phyloP scores from a whole-genome alignment of 2,329 filamentous ascomycete genomes.

The Cordyceps farinosa region DNA sequence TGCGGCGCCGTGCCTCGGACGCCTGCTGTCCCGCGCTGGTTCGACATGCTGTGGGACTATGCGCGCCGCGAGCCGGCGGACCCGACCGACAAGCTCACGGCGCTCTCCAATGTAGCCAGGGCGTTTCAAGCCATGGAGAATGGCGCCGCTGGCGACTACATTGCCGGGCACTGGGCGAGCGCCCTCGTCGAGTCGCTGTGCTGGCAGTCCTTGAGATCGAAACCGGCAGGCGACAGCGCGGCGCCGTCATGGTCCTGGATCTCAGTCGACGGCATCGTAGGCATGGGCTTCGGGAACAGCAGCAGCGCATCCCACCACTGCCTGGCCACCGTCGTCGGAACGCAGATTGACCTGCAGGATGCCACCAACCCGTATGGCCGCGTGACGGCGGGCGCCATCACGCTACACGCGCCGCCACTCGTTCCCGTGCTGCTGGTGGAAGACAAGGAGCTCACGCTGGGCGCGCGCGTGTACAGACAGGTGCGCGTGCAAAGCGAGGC shows the following conservation, averaged over 20 bases:
- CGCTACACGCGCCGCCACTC: background rate
- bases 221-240: background rate
- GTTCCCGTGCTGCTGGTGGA: slow-evolving; percentile 5
- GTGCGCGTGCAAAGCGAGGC: background rate
- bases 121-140: background rate
- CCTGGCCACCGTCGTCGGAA: background rate
- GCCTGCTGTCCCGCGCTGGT: background rate
- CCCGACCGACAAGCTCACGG: slow-evolving; percentile 1
- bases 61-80: background rate
- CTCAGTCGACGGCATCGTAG: background rate
- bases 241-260: slow-evolving; percentile 10
- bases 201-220: background rate
- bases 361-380: background rate
- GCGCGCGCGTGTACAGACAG: background rate
- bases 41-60: slow-evolving; percentile 3
- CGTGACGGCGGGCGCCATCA: background rate
- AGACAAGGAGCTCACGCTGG: background rate
- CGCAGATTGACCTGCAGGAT: background rate
- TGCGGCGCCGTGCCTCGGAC: no score
- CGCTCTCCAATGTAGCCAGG: slow-evolving; percentile 1
- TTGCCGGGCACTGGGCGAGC: slow-evolving; percentile 1
- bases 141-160: background rate
- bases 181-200: background rate
- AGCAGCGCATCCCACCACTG: background rate
- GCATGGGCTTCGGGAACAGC: background rate